Evolutionary conservation across 2,329 filamentous ascomycete genomes (phyloP), one percentile per base, ranked within the genome.

Genomic region (Pyricularia pennisetigena): DNA sequence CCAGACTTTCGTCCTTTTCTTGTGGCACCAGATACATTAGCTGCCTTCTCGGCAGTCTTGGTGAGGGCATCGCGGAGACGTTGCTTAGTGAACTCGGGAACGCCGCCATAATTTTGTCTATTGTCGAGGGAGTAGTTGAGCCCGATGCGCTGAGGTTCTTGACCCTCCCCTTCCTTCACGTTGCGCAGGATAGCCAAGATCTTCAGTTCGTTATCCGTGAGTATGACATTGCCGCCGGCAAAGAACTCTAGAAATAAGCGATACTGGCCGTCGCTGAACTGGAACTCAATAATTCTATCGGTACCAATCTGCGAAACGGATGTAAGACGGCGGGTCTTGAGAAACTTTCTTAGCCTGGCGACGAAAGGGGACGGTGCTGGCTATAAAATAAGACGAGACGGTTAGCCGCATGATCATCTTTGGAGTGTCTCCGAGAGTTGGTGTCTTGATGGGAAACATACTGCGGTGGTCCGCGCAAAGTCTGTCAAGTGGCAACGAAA

Each of bases 401-500:
- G 28, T 62, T 62, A 62, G 59, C 26, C 29, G 59, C 59, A 62
- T 62, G 59, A 14, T 61, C n/a, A n/a, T 54, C 35, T 59, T 59
- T 4, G n/a, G 23, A 8, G 4, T 54, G 54, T 61, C 23, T 61
- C 24, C 23, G 23, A 10, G 12, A 4, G 23, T 28, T 20, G 14
- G 14, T 14, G 12, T 28, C 59, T 62, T 41, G 32, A 24, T 86
- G 4, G 7, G 24, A 28, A 28, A 16, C 59, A 62, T 62, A 62
- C 59, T 28, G 94, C 92, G 0, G 94, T 94, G 0, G 93, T 90
- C 72, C 95, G 91, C 30, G 91, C 88, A 81, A 97, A 99, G 73
- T 90, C 88, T 35, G 95, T 98, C 69, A 98, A 83, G 77, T 99
- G 95, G 78, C 93, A 96, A 76, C 95, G 93, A 79, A 99, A 99